Percentiles rank a stretch among this genome's conserved stretches.
These are phyloP conservation scores for Speleostelium caveatum DNA, from an alignment of 78 protist species.

Conservation along the genomic window DNA sequence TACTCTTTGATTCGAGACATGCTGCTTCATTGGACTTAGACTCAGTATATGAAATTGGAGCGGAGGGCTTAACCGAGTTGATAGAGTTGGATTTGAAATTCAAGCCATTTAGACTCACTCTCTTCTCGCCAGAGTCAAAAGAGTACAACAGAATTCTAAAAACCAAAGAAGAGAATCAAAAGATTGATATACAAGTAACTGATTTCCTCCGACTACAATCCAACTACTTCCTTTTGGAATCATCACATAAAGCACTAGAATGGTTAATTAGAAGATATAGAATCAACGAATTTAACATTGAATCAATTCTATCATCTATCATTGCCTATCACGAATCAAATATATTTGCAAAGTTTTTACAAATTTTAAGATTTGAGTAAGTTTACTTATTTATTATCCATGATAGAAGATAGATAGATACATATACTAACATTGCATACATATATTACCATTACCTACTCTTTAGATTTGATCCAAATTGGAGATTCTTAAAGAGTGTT, in stretches of 20 bases:
- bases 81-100: slow-evolving; percentile 26
- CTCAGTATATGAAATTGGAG: slow-evolving; percentile 22
- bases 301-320: slow-evolving; percentile 26
- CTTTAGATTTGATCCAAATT: slow-evolving; percentile 23
- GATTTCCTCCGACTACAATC: slow-evolving; percentile 48
- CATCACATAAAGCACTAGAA: slow-evolving; percentile 85
- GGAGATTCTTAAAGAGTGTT: slow-evolving; percentile 20
- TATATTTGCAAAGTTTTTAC: slow-evolving; percentile 72
- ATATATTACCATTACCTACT: background rate
- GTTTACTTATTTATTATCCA: background rate
- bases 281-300: slow-evolving; percentile 76
- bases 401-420: background rate
- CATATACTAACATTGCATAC: too few relatives aligned
- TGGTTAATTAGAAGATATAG: slow-evolving; percentile 82
- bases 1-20: slow-evolving; percentile 24
- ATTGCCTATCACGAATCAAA: slow-evolving; percentile 85
- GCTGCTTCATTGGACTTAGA: slow-evolving; percentile 48
- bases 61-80: slow-evolving; percentile 46
- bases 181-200: slow-evolving; percentile 48
- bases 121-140: slow-evolving; percentile 7
- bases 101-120: slow-evolving; percentile 20
- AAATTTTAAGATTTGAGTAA: slow-evolving; percentile 58
- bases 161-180: slow-evolving; percentile 50
- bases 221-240: slow-evolving; percentile 53
- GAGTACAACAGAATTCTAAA: slow-evolving; percentile 37